Evolutionary conservation across 805 yeast species (phyloP), one percentile per base, ranked within the genome.

Genomic region (Starmerella scarabaei): DNA sequence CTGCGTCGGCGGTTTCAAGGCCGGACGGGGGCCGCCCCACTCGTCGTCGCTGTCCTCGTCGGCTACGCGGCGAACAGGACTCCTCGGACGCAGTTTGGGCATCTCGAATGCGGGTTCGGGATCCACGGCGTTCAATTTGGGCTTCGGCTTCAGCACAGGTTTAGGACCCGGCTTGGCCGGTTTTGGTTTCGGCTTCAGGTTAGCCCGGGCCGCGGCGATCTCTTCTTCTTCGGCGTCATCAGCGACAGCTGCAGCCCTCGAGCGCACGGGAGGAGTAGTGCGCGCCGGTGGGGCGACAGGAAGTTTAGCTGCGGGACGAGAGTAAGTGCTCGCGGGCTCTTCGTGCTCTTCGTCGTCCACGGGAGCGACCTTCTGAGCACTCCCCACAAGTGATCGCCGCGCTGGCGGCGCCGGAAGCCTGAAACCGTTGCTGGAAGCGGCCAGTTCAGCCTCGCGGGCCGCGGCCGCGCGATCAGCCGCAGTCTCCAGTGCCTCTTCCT

Each of bases 361-460:
- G 5, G 20, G 17, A n/a, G 27, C 35, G 8, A 38, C n/a, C 12
- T 38, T 36, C 33, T 41, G 50, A 11, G 47, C 50, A 23, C 47
- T 44, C 15, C 35, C 39, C 14, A 47, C 50, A 17, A 41, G 42
- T 16, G 40, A 33, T 17, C 45, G 35, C 9, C 42, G 41, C n/a
- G 35, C 36, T 15, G 37, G 15, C 5, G 43, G 33, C 27, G 20
- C 28, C 15, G 41, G 41, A 24, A 33, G 26, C 15, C 42, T 38
- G 21, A 35, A 35, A 29, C 20, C 26, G 26, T 23, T 23, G 26
- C 26, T 23, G 26, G 26, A 7, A 23, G 26, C 26, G 11, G 9
- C 11, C 26, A 23, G 11, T 23, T 23, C 26, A 11, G 26, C 26
- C 11, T 23, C 26, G 11, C 26, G 38, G 8, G 38, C 24, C n/a